phyloP scores from a whole-genome alignment of 257 asterid species.

The Thymus quinquecostatus region DNA sequence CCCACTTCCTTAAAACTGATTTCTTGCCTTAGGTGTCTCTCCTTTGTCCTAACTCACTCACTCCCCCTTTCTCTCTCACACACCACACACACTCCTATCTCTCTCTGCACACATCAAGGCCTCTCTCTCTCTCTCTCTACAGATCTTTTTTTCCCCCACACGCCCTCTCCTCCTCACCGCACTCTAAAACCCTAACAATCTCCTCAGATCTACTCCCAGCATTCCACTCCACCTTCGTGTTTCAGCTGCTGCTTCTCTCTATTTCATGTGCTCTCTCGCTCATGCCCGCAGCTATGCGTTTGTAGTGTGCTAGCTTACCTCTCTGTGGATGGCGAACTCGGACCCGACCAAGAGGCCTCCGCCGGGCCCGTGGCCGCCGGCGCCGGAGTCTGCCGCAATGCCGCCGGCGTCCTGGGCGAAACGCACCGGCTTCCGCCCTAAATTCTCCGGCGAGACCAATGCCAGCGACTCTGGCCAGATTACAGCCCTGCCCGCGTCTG shows the following conservation, averaged over 20 bases:
- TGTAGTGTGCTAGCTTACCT: constrained; percentile 12
- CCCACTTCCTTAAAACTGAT: constrained; percentile 14
- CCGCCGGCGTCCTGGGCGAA: constrained; percentile 98
- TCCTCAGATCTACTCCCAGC: constrained; percentile 46
- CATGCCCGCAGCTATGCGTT: constrained; percentile 34
- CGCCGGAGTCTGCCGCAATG: constrained; percentile 69
- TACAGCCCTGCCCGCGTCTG: constrained; percentile 44
- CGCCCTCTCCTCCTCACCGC: constrained; percentile 6
- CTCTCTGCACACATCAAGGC: constrained; percentile 18
- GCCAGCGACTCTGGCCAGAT: constrained; percentile 79
- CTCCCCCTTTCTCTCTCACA: constrained; percentile 27
- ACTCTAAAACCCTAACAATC: constrained; percentile 48
- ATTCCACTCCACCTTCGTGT: constrained; percentile 9
- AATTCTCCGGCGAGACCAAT: constrained; percentile 92
- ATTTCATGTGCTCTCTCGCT: neutral
- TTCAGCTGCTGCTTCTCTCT: neutral
- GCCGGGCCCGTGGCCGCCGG: constrained; percentile 85
- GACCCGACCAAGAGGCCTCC: constrained; percentile 70
- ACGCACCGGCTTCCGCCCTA: constrained; percentile 90
- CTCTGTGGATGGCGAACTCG: constrained; percentile 64
- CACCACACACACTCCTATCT: constrained; percentile 23
- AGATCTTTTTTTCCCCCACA: constrained; percentile 14
- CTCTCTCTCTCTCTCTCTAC: neutral
- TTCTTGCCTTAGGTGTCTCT: constrained; percentile 28
- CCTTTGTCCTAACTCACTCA: constrained; percentile 14